phyloP scores from a whole-genome alignment of 495 filamentous ascomycete genomes.

The Talaromyces trachyspermus region DNA sequence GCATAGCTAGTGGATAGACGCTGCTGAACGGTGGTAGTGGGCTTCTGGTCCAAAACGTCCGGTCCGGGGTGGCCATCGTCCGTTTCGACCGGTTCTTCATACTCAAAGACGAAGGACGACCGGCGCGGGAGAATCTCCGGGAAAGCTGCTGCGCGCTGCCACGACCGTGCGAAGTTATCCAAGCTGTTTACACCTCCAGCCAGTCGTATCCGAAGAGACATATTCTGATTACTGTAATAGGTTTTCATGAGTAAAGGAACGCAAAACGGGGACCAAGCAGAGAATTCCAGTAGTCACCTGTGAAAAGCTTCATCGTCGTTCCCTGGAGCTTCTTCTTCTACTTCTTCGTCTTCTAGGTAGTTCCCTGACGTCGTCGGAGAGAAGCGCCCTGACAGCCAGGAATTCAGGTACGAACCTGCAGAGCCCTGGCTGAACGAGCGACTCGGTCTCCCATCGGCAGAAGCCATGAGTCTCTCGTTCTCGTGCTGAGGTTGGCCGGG shows the following conservation, averaged over 20 bases:
- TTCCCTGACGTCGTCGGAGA: slow-evolving; percentile 13
- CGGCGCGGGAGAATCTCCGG: slow-evolving; percentile 72
- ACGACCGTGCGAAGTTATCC: slow-evolving; percentile 88
- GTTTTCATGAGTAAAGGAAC: no score
- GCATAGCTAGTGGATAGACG: neutral
- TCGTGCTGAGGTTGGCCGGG: no score
- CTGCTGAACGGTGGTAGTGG: neutral
- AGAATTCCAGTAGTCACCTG: neutral
- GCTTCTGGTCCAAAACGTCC: neutral
- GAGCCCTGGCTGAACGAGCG: slow-evolving; percentile 26
- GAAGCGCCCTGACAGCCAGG: slow-evolving; percentile 26
- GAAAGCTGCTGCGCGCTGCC: slow-evolving; percentile 88
- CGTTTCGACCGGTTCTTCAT: slow-evolving; percentile 21
- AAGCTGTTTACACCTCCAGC: slow-evolving; percentile 90
- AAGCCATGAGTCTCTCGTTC: neutral
- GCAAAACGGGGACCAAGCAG: no score
- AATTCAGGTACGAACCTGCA: slow-evolving; percentile 24
- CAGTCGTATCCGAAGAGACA: slow-evolving; percentile 69
- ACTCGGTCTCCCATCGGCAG: slow-evolving; percentile 17
- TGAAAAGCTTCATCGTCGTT: neutral
- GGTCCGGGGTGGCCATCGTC: neutral
- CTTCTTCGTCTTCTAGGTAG: slow-evolving; percentile 11
- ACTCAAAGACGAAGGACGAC: slow-evolving; percentile 56
- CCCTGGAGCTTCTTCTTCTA: slow-evolving; percentile 6
- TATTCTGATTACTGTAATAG: slow-evolving; percentile 47